A percentile compares a stretch with the other conserved stretches of the same genome.
These are phyloP conservation scores for Entophlyctis luteolus DNA, from an alignment of 192 early-diverging fungal species.

Conservation along the genomic window DNA sequence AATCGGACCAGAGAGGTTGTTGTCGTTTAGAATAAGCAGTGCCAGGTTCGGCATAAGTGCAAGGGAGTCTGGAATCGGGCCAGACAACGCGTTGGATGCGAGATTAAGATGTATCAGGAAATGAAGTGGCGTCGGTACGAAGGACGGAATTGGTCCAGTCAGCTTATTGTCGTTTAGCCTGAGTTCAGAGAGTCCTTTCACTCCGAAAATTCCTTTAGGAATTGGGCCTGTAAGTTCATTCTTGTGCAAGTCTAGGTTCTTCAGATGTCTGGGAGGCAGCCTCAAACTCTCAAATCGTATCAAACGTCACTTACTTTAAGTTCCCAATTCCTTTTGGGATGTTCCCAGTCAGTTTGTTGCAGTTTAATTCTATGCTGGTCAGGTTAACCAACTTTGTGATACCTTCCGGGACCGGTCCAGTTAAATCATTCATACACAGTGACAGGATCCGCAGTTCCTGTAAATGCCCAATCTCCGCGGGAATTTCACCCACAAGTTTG, in stretches of 20 bases:
- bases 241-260: neutral
- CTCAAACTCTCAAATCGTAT: neutral
- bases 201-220: neutral
- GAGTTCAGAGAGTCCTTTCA: neutral
- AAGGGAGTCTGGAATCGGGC: no score
- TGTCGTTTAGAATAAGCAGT: no score
- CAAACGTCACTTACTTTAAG: neutral
- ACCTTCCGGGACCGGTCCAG: neutral
- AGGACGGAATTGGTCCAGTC: neutral
- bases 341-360: neutral
- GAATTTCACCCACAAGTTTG: no score
- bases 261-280: neutral
- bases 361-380: neutral
- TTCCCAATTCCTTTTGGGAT: neutral
- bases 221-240: neutral
- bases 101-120: no score
- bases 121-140: no score
- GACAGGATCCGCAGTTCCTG: neutral
- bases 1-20: no score
- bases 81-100: no score
- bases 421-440: neutral
- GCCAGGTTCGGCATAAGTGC: no score
- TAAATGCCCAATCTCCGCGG: neutral
- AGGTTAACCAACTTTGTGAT: neutral
- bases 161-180: neutral